Base-by-base conservation (phyloP, 441 rosid species). In the Euphorbia celastroides region DNA sequence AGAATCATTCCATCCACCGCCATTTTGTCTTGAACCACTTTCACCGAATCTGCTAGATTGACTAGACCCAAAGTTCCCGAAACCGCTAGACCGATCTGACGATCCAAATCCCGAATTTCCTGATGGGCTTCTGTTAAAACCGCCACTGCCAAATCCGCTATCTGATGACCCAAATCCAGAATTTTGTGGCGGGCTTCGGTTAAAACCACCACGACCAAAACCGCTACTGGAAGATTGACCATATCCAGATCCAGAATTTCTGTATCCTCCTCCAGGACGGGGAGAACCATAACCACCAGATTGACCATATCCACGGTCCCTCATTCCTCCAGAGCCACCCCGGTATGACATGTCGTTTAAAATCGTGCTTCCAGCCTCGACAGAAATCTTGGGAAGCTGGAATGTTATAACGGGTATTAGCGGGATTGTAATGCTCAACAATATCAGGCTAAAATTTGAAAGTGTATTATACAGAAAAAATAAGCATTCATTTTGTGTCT, bases 321-420 rank as follows among this genome's bases (percentile, higher is more conserved):
- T 80, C 64, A 66, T 65, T 12, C 90, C 83, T 46, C 83, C 87
- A 65, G 71, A 75, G 60, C 81, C 78, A 69, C 79, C 83, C 42
- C 74, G 71, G 59, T 69, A 54, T n/a, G 83, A 80, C 73, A 84
- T 75, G 69, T 81, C 82, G 70, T 62, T 67, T 17, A 72, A 41
- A 84, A 85, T 81, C 76, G 57, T 69, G 55, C 75, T 74, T 67
- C 83, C 84, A 26, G 83, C 82, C 67, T 88, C 90, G 42, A 66
- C 83, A 25, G 79, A 71, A 22, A 93, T 85, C 75, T 71, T 83
- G 7, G 98, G 97, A 59, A 94, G 94, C 98, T 94, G 85, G 74
- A 76, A 70, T 74, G 28, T 41, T 28, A 66, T 13, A 69, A 41
- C 30, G 61, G 12, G n/a, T 44, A 38, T 38, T 4, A 38, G 44